Evolutionary conservation across 1,284 basidiomycete species (phyloP).

Genomic region (Malassezia furfur): DNA sequence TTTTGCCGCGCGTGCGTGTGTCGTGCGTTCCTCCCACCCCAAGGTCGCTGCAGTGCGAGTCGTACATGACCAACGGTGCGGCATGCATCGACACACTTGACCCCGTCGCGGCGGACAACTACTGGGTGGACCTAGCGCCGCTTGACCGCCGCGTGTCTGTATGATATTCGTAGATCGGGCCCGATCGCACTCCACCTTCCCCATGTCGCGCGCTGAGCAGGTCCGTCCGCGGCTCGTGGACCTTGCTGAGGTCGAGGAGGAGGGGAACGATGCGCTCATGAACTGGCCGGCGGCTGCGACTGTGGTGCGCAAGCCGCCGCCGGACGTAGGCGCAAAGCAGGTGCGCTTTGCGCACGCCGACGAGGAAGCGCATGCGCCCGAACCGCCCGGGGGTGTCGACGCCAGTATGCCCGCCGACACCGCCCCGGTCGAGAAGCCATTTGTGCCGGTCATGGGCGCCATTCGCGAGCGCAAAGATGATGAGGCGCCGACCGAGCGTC

Average conservation of each 20-base stretch:
- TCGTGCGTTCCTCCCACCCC: conserved; percentile 9
- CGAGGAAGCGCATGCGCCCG: background rate
- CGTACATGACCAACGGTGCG: conserved; percentile 24
- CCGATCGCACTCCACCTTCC: background rate
- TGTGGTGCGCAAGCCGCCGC: conserved; percentile 21
- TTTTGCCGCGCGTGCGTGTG: conserved; percentile 20
- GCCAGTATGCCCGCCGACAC: background rate
- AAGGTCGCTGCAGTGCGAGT: conserved; percentile 22
- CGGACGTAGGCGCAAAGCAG: background rate
- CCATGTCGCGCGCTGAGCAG: conserved; percentile 16
- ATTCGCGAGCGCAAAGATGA: conserved; percentile 5
- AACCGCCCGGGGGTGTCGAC: background rate
- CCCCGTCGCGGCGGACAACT: conserved; percentile 12
- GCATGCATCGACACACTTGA: conserved; percentile 21
- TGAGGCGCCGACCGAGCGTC: background rate
- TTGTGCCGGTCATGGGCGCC: conserved; percentile 7
- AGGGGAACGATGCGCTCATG: conserved; percentile 17
- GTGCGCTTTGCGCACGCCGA: background rate
- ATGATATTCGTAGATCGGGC: background rate
- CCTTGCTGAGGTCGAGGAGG: conserved; percentile 26
- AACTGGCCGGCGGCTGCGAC: conserved; percentile 36
- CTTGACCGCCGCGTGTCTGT: background rate
- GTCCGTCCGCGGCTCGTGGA: conserved; percentile 31
- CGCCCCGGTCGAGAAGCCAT: background rate
- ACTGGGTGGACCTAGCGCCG: conserved; percentile 18